Evolutionary conservation across 1,284 basidiomycete species (phyloP).

Genomic region (Papiliotrema terrestris): DNA sequence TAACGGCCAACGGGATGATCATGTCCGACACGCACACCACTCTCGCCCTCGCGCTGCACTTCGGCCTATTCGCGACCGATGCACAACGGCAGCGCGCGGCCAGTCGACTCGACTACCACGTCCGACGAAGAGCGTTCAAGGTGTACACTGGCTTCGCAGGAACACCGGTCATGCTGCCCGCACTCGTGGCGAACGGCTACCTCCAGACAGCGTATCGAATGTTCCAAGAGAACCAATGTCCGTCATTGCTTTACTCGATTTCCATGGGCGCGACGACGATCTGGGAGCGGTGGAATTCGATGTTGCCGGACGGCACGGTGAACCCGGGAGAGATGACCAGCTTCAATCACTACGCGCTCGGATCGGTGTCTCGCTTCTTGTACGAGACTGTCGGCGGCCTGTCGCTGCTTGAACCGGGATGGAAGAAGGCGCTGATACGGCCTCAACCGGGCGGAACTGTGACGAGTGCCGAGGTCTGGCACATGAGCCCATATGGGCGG

Average conservation of each 20-base stretch:
- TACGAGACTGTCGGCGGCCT: conserved; percentile 32
- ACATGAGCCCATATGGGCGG: conserved; percentile 15
- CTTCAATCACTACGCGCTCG: conserved; percentile 38
- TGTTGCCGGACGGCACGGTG: conserved; percentile 35
- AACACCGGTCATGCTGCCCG: conserved; percentile 31
- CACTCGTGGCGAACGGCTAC: conserved; percentile 19
- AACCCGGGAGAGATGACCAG: conserved; percentile 40
- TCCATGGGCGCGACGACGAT: conserved; percentile 37
- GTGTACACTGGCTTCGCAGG: conserved; percentile 36
- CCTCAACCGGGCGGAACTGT: conserved; percentile 35
- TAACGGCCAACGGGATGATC: conserved; percentile 18
- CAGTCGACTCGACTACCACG: conserved; percentile 16
- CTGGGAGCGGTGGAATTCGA: conserved; percentile 40
- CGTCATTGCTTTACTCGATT: conserved; percentile 33
- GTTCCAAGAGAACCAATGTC: conserved; percentile 34
- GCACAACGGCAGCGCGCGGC: conserved; percentile 1
- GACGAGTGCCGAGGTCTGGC: conserved; percentile 18
- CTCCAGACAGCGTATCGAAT: conserved; percentile 36
- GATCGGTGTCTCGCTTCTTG: conserved; percentile 30
- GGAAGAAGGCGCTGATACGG: conserved; percentile 20
- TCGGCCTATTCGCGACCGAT: conserved; percentile 12
- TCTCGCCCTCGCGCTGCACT: conserved; percentile 17
- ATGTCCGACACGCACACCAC: conserved; percentile 24
- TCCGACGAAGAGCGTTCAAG: conserved; percentile 20
- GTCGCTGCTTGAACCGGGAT: conserved; percentile 22